These are phyloP conservation scores for Vigna reflexopilosa DNA, from an alignment of 306 rosid genomes.

Conservation along the genomic window DNA sequence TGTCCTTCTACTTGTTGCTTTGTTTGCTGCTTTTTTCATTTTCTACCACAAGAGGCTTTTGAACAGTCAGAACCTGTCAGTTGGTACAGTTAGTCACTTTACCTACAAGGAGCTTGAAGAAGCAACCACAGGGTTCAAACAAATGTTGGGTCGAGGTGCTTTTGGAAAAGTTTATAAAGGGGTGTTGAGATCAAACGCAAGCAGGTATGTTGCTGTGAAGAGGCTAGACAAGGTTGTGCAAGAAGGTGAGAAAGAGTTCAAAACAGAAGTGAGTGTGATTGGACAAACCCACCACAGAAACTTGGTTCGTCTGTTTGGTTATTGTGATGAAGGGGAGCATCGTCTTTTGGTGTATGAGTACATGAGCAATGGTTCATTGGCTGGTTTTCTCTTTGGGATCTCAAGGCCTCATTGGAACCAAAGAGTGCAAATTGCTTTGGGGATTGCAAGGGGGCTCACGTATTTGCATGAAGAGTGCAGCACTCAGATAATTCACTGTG, in stretches of 20 bases:
- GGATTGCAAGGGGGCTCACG: background rate
- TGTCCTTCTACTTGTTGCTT: constrained; percentile 16
- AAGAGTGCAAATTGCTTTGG: constrained; percentile 24
- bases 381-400: constrained; percentile 18
- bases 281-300: constrained; percentile 24
- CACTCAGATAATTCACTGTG: constrained; percentile 22
- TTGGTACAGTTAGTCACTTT: constrained; percentile 6
- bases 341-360: constrained; percentile 13
- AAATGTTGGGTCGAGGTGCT: constrained; percentile 40
- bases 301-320: constrained; percentile 11
- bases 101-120: constrained; percentile 27
- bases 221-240: constrained; percentile 40
- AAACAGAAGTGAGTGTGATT: constrained; percentile 17
- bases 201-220: constrained; percentile 55
- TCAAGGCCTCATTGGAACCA: constrained; percentile 33
- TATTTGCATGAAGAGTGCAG: constrained; percentile 28
- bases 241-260: constrained; percentile 49
- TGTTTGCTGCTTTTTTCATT: constrained; percentile 1
- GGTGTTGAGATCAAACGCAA: constrained; percentile 24
- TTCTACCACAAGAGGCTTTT: constrained; percentile 22
- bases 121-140: constrained; percentile 46
- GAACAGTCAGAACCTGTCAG: background rate
- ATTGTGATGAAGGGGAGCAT: constrained; percentile 9
- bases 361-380: constrained; percentile 21
- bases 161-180: constrained; percentile 47